Evolutionary conservation across 1,284 basidiomycete genomes (phyloP).

Genomic region (Papiliotrema flavescens): DNA sequence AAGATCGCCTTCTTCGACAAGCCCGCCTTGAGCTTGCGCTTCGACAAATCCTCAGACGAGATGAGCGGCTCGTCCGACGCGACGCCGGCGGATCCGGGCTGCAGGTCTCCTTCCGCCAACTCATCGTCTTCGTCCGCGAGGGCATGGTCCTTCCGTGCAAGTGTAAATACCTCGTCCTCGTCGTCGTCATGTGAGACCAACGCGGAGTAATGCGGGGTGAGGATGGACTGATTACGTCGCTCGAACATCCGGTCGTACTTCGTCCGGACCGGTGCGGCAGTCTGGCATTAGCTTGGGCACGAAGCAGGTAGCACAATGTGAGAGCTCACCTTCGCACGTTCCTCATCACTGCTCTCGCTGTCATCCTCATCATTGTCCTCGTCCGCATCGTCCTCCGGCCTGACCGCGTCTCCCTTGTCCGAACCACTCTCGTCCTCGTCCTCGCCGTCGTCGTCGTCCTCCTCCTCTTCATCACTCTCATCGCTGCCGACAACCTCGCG

Average conservation of each 20-base stretch:
- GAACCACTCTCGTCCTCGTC: constrained; percentile 18
- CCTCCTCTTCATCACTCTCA: constrained; percentile 20
- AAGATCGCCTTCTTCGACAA: constrained; percentile 72
- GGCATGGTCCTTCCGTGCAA: constrained; percentile 85
- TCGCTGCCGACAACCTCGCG: constrained; percentile 19
- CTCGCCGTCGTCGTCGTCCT: constrained; percentile 10
- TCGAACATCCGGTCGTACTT: constrained; percentile 99
- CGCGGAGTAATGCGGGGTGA: constrained; percentile 87
- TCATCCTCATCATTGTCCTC: constrained; percentile 27
- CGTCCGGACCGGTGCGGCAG: constrained; percentile 62
- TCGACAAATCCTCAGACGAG: constrained; percentile 53
- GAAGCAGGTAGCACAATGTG: not conserved
- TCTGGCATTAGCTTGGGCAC: not conserved
- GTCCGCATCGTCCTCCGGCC: constrained; percentile 21
- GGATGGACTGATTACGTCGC: constrained; percentile 89
- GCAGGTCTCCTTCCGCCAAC: constrained; percentile 37
- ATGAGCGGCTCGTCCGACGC: constrained; percentile 29
- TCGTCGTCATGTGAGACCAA: constrained; percentile 68
- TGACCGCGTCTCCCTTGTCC: constrained; percentile 15
- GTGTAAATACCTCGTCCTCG: constrained; percentile 83
- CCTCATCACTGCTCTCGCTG: constrained; percentile 9
- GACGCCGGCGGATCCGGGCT: constrained; percentile 53
- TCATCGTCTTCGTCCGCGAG: constrained; percentile 39
- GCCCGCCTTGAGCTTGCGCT: constrained; percentile 66
- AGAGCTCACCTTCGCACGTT: not conserved